Conservation (phyloP, 352 stramenopile species). For the Phytophthora agathidicida region DNA sequence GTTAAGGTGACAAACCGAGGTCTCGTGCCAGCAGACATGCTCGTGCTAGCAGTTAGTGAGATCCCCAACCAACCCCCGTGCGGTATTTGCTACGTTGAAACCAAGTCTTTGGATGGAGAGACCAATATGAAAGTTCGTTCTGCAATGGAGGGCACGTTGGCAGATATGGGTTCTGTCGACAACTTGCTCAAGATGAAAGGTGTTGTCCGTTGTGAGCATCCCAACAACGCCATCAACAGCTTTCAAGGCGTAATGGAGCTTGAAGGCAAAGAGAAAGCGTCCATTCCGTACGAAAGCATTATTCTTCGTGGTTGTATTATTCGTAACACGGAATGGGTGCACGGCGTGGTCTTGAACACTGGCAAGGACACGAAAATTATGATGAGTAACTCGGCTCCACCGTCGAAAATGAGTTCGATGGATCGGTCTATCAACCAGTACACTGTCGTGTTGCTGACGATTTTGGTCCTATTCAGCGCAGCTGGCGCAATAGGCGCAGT, state of each 20-base stretch:
- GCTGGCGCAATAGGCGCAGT: conserved; percentile 65
- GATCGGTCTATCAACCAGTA: conserved; percentile 84
- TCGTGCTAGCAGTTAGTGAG: conserved; percentile 84
- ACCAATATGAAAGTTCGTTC: conserved; percentile 94
- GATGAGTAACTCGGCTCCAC: conserved; percentile 81
- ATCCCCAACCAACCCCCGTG: conserved; percentile 56
- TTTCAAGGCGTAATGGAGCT: conserved; percentile 90
- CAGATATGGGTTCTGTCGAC: conserved; percentile 45
- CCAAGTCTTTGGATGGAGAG: conserved; percentile 92
- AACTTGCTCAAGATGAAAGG: conserved; percentile 64
- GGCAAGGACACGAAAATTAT: conserved; percentile 95
- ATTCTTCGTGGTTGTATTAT: conserved; percentile 93
- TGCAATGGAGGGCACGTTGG: conserved; percentile 74
- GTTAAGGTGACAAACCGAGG: conserved; percentile 84
- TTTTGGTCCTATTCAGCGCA: conserved; percentile 72
- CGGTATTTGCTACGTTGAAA: conserved; percentile 91
- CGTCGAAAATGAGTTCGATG: conserved; percentile 90
- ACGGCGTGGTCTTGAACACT: conserved; percentile 94
- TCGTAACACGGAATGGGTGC: conserved; percentile 92
- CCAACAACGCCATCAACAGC: conserved; percentile 91
- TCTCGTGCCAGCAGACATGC: conserved; percentile 83
- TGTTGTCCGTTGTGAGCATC: conserved; percentile 74
- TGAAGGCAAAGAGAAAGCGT: conserved; percentile 50
- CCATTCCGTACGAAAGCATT: conserved; percentile 83
- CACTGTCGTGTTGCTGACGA: conserved; percentile 67